phyloP scores from a whole-genome alignment of 139 green algal species.

The Chlorella sp. region DNA sequence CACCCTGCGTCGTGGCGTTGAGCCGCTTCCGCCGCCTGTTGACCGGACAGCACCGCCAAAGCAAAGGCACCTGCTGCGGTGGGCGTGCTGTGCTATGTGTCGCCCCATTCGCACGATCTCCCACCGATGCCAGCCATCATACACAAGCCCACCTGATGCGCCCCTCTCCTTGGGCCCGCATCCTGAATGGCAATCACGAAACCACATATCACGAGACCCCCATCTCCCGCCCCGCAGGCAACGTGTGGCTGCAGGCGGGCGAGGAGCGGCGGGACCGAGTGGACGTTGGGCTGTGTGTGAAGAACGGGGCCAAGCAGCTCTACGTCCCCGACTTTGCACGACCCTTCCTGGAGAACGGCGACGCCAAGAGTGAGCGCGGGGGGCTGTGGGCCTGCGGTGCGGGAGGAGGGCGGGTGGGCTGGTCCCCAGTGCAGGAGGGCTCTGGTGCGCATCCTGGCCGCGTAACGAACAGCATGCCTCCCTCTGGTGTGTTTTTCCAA shows the following conservation, averaged over 20 bases:
- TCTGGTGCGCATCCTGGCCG: neutral
- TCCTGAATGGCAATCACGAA: neutral
- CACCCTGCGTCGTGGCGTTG: too few relatives aligned
- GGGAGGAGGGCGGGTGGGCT: neutral
- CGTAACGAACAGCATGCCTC: too few relatives aligned
- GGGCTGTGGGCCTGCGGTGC: neutral
- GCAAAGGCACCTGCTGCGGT: too few relatives aligned
- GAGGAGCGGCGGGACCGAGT: slow-evolving; percentile 61
- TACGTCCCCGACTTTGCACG: slow-evolving; percentile 78
- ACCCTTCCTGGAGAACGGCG: slow-evolving; percentile 14
- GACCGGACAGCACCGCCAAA: too few relatives aligned
- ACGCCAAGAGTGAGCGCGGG: slow-evolving; percentile 18
- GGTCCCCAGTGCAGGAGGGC: too few relatives aligned
- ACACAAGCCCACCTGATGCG: too few relatives aligned
- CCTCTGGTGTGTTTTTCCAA: too few relatives aligned
- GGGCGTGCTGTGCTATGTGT: neutral
- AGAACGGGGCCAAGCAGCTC: slow-evolving; percentile 65
- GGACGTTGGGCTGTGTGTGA: slow-evolving; percentile 88
- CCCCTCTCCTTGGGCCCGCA: neutral
- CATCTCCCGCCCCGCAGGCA: slow-evolving; percentile 44
- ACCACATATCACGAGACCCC: neutral
- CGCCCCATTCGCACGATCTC: too few relatives aligned
- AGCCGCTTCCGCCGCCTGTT: neutral
- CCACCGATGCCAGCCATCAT: too few relatives aligned
- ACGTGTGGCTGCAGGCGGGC: slow-evolving; percentile 66